Conservation (phyloP, 2,329 filamentous ascomycete species). For the Aspergillus sp. region DNA sequence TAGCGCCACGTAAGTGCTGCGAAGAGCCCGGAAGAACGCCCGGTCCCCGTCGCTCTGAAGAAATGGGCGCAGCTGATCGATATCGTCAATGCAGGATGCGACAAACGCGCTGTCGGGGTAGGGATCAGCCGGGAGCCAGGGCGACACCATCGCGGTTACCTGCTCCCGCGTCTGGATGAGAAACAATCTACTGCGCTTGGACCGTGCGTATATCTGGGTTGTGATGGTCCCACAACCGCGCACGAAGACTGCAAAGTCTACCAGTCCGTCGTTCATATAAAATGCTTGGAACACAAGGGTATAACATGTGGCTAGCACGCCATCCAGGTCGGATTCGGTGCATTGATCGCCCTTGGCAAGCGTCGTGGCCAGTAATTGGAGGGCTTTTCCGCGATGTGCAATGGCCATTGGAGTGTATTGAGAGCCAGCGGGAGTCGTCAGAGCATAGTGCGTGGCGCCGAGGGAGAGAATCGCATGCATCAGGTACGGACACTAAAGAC, state of each 20-base stretch:
- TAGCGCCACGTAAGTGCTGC: constrained; percentile 17
- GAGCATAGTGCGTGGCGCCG: constrained; percentile 58
- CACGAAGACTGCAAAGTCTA: constrained; percentile 35
- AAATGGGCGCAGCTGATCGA: constrained; percentile 21
- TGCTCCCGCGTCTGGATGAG: constrained; percentile 5
- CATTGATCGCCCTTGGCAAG: constrained; percentile 30
- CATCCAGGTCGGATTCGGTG: constrained; percentile 21
- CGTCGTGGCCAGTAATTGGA: constrained; percentile 59
- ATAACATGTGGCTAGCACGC: constrained; percentile 33
- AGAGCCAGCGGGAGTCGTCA: constrained; percentile 49
- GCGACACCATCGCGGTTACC: background rate
- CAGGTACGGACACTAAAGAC: constrained; percentile 53
- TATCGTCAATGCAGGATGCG: constrained; percentile 13
- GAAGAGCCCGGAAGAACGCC: constrained; percentile 19
- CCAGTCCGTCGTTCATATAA: constrained; percentile 31
- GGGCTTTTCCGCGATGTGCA: constrained; percentile 63
- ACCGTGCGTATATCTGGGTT: constrained; percentile 30
- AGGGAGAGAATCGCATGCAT: constrained; percentile 70
- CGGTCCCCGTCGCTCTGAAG: constrained; percentile 32
- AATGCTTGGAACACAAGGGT: constrained; percentile 32
- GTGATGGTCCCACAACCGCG: constrained; percentile 31
- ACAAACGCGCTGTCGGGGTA: constrained; percentile 6
- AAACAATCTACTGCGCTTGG: constrained; percentile 16
- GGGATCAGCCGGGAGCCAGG: constrained; percentile 6
- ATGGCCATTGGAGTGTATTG: constrained; percentile 58